Percentiles rank a stretch among this genome's conserved stretches.
Conservation (phyloP, 2,329 filamentous ascomycete genomes). For the Orbilia brochopaga region DNA sequence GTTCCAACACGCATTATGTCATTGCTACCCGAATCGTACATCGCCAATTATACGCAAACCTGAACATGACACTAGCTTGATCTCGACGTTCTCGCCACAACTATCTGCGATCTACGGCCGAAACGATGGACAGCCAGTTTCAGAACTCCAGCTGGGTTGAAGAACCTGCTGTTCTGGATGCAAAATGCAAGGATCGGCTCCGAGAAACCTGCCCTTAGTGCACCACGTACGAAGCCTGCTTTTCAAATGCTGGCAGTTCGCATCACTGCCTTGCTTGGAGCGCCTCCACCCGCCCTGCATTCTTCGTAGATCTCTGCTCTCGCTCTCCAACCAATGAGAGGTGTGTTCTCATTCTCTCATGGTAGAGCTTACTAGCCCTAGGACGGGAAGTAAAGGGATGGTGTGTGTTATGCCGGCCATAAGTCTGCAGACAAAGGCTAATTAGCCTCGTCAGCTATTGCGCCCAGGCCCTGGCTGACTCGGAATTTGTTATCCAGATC, state of each 20-base stretch:
- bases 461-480: too few species aligned
- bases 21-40: slow-evolving; percentile 13
- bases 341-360: slow-evolving; percentile 16
- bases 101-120: neutral
- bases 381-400: slow-evolving; percentile 23
- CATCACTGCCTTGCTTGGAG: slow-evolving; percentile 20
- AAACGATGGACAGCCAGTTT: neutral
- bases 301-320: slow-evolving; percentile 36
- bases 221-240: neutral
- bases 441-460: slow-evolving; percentile 25
- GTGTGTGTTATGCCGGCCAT: neutral
- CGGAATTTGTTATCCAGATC: too few species aligned
- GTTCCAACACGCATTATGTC: slow-evolving; percentile 37
- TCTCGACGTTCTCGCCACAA: neutral
- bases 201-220: neutral
- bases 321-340: slow-evolving; percentile 24
- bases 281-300: slow-evolving; percentile 11
- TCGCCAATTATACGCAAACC: neutral
- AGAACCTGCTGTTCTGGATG: neutral
- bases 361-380: slow-evolving; percentile 23
- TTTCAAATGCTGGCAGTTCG: slow-evolving; percentile 2
- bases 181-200: slow-evolving; percentile 16
- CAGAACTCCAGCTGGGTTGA: neutral
- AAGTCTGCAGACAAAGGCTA: slow-evolving; percentile 30
- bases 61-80: neutral